Percentiles rank a stretch among this genome's conserved stretches.
phyloP scores from a whole-genome alignment of 2,329 filamentous ascomycete species.

The Exophiala sp. region DNA sequence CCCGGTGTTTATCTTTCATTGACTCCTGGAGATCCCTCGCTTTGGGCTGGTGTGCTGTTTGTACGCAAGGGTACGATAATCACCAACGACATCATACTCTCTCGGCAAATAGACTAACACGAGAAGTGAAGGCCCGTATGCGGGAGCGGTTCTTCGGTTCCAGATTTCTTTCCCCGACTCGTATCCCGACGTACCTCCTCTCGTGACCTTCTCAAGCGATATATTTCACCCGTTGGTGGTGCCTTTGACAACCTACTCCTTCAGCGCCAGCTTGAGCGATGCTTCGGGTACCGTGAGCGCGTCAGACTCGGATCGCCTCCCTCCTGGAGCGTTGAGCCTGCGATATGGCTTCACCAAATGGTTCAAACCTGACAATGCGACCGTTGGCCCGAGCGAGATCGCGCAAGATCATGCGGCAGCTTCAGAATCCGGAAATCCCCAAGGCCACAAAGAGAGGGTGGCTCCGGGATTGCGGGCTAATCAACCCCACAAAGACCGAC shows the following conservation, averaged over 20 bases:
- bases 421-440: neutral
- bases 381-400: too few relatives aligned
- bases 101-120: constrained; percentile 3
- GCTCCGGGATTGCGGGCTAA: neutral
- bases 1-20: constrained; percentile 82
- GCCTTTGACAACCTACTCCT: constrained; percentile 89
- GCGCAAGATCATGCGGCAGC: too few relatives aligned
- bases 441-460: too few relatives aligned
- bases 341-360: constrained; percentile 85
- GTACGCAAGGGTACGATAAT: constrained; percentile 66
- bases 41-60: constrained; percentile 91
- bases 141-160: constrained; percentile 80
- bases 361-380: constrained; percentile 53
- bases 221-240: constrained; percentile 93
- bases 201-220: constrained; percentile 83
- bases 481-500: constrained; percentile 2
- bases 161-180: constrained; percentile 76
- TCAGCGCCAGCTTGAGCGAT: constrained; percentile 58
- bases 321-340: constrained; percentile 83
- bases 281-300: constrained; percentile 66
- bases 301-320: constrained; percentile 72
- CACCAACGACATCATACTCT: neutral
- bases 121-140: constrained; percentile 66
- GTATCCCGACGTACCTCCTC: constrained; percentile 73
- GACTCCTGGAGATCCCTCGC: constrained; percentile 68